A percentile compares a stretch with the other conserved stretches of the same genome.
These are phyloP conservation scores for Cladosporium sphaerospermum DNA, from an alignment of 2,329 filamentous ascomycete species.

Conservation along the genomic window DNA sequence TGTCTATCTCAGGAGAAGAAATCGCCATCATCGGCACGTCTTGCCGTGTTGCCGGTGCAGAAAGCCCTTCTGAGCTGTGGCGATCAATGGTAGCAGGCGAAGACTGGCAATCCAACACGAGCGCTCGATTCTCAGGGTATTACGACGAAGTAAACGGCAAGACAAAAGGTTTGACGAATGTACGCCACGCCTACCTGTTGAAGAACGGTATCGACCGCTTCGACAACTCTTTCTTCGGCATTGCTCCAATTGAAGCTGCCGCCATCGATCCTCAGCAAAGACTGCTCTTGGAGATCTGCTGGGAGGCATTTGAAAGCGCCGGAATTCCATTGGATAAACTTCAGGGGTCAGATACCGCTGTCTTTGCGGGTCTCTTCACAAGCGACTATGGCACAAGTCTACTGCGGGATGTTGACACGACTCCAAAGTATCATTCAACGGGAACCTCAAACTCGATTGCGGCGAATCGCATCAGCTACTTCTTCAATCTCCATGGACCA, in stretches of 20 bases:
- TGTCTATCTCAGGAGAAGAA: too few relatives aligned
- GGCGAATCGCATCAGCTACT: constrained; percentile 14
- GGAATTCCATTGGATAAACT: constrained; percentile 4
- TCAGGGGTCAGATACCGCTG: constrained; percentile 14
- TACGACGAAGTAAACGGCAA: too few relatives aligned
- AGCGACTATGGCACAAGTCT: constrained; percentile 18
- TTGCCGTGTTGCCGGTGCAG: too few relatives aligned
- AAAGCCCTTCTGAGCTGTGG: too few relatives aligned
- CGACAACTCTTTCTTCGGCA: constrained; percentile 23
- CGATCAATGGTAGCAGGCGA: too few relatives aligned
- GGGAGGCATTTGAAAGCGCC: constrained; percentile 16
- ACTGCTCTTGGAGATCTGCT: constrained; percentile 20
- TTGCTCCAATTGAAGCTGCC: constrained; percentile 17
- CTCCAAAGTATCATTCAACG: constrained; percentile 18
- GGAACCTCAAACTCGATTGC: constrained; percentile 13
- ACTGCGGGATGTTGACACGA: constrained; percentile 15
- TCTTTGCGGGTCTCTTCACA: constrained; percentile 21
- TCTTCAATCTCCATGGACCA: constrained; percentile 14
- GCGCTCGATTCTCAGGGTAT: too few relatives aligned
- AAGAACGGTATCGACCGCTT: constrained; percentile 20
- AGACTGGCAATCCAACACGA: too few relatives aligned
- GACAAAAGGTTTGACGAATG: background rate
- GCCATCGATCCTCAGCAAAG: constrained; percentile 26
- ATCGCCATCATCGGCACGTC: too few relatives aligned
- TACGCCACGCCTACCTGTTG: constrained; percentile 15